Percentiles rank a stretch among this genome's conserved stretches.
Conservation (phyloP, 441 rosid species). For the Bruguiera hainesii region DNA sequence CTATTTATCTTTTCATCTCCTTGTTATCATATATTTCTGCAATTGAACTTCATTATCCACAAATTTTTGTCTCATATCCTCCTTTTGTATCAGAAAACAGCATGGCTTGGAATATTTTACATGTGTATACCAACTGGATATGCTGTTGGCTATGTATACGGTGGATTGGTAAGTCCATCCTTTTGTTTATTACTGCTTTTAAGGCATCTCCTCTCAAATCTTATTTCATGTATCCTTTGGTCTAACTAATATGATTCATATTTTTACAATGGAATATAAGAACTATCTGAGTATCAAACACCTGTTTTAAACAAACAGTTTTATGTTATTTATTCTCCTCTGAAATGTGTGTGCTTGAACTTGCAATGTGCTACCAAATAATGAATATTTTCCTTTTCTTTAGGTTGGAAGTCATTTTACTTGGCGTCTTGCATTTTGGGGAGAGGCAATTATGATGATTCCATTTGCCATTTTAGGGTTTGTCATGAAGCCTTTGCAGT, state of each 20-base stretch:
- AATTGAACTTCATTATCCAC: constrained; percentile 1
- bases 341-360: not conserved
- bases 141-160: constrained; percentile 89
- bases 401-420: constrained; percentile 64
- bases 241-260: not conserved
- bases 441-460: constrained; percentile 84
- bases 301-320: not conserved
- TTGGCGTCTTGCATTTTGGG: constrained; percentile 90
- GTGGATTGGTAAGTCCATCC: constrained; percentile 64
- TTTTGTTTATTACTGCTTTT: not conserved
- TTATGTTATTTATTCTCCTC: not conserved
- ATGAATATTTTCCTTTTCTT: constrained; percentile 15
- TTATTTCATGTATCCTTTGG: not conserved
- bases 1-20: not conserved
- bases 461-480: constrained; percentile 75
- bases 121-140: constrained; percentile 96
- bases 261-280: not conserved
- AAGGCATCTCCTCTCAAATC: constrained; percentile 1
- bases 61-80: constrained; percentile 14
- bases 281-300: not conserved
- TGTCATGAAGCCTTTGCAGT: constrained; percentile 72
- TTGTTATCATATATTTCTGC: not conserved
- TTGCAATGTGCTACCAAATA: not conserved
- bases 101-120: constrained; percentile 91
- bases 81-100: constrained; percentile 64